Evolutionary conservation across 2,329 filamentous ascomycete species (phyloP).

Genomic region (Fusarium buharicum): DNA sequence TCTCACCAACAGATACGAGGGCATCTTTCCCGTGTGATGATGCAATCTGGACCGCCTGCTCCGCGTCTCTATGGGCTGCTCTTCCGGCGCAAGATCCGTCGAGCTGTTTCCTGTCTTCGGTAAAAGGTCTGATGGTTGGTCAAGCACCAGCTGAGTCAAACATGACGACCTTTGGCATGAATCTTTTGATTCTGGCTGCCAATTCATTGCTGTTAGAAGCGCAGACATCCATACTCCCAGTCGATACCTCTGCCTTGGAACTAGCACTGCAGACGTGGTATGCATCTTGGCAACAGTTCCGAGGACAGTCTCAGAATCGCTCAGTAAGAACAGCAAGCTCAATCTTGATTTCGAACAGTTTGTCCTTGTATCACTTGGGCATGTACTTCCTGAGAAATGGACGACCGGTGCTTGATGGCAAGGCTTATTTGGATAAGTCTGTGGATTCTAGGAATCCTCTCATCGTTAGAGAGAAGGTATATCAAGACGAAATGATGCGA

Average conservation of each 20-base stretch:
- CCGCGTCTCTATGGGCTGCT: background rate
- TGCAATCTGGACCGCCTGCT: background rate
- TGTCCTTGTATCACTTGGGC: no score
- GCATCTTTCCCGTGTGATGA: background rate
- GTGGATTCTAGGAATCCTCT: background rate
- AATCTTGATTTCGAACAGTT: background rate
- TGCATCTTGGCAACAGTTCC: background rate
- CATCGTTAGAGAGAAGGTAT: slow-evolving; percentile 3
- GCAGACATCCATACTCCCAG: background rate
- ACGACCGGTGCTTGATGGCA: background rate
- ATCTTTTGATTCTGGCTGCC: background rate
- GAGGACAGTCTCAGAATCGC: background rate
- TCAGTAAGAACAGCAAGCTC: background rate
- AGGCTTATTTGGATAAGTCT: background rate
- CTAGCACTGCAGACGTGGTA: background rate
- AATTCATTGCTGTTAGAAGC: background rate
- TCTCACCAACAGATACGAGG: slow-evolving; percentile 7
- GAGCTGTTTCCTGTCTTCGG: slow-evolving; percentile 1
- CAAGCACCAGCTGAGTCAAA: background rate
- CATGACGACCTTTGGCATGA: slow-evolving; percentile 1
- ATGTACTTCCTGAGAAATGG: background rate
- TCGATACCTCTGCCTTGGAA: background rate
- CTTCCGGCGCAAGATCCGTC: background rate
- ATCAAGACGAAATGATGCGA: slow-evolving; percentile 4
- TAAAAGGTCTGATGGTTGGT: slow-evolving; percentile 1